Conservation (phyloP, 495 filamentous ascomycete species). For the Cercophora newfieldiana region DNA sequence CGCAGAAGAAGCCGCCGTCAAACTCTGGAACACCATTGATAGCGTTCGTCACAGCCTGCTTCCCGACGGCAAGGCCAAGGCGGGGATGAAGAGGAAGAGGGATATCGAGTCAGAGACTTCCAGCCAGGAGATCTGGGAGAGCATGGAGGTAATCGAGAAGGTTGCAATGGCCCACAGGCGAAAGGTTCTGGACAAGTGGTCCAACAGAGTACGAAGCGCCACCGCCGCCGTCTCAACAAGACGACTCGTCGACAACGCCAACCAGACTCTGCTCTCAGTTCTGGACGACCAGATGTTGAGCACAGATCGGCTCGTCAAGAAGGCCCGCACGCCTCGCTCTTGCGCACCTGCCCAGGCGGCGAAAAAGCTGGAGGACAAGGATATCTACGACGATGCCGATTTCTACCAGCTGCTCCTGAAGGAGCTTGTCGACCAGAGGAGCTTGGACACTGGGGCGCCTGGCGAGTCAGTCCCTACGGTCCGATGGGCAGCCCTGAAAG, state of each 20-base stretch:
- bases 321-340: slow-evolving; percentile 66
- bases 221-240: slow-evolving; percentile 47
- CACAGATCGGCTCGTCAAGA: slow-evolving; percentile 63
- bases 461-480: slow-evolving; percentile 48
- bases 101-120: slow-evolving; percentile 50
- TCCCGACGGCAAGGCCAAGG: slow-evolving; percentile 36
- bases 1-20: slow-evolving; percentile 84
- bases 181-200: slow-evolving; percentile 68
- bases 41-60: slow-evolving; percentile 61
- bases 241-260: slow-evolving; percentile 53
- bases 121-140: slow-evolving; percentile 66
- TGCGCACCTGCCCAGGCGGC: slow-evolving; percentile 69
- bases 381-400: slow-evolving; percentile 86
- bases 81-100: slow-evolving; percentile 59
- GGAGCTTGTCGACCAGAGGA: slow-evolving; percentile 85
- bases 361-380: slow-evolving; percentile 47
- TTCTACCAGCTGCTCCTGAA: slow-evolving; percentile 93
- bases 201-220: slow-evolving; percentile 50
- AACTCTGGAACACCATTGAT: slow-evolving; percentile 82
- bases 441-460: slow-evolving; percentile 54
- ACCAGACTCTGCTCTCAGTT: slow-evolving; percentile 65
- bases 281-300: slow-evolving; percentile 74
- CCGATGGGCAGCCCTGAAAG: slow-evolving; percentile 66
- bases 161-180: slow-evolving; percentile 50
- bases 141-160: slow-evolving; percentile 66